Evolutionary conservation across 2,329 filamentous ascomycete species (phyloP).

Genomic region (Lasiodiplodia sp.): DNA sequence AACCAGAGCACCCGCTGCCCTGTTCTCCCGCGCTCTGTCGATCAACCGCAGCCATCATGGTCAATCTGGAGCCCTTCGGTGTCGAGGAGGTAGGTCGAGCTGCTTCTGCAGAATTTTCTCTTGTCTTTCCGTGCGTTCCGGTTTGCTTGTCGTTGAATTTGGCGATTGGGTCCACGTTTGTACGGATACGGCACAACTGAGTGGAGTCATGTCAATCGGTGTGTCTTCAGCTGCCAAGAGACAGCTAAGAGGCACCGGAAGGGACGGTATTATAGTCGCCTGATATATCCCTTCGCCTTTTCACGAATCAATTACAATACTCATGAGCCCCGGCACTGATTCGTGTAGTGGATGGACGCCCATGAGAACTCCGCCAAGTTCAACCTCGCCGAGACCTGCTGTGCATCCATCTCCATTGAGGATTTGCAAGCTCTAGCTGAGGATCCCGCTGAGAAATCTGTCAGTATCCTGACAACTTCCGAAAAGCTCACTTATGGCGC

Average conservation of each 20-base stretch:
- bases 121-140: conserved; percentile 1
- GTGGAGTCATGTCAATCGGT: conserved; percentile 14
- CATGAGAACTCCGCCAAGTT: conserved; percentile 61
- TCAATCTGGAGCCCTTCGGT: conserved; percentile 21
- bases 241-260: not conserved
- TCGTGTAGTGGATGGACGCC: conserved; percentile 63
- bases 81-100: conserved; percentile 25
- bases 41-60: conserved; percentile 32
- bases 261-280: not conserved
- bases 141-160: not conserved
- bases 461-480: conserved; percentile 56
- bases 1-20: conserved; percentile 22
- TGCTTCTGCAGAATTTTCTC: not conserved
- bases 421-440: conserved; percentile 64
- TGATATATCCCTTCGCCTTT: not conserved
- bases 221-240: conserved; percentile 16
- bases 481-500: conserved; percentile 74
- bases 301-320: not conserved
- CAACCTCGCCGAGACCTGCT: conserved; percentile 84
- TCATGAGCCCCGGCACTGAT: not conserved
- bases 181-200: not conserved
- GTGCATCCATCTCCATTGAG: conserved; percentile 69
- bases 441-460: conserved; percentile 41
- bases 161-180: conserved; percentile 19
- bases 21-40: conserved; percentile 18